phyloP scores from a whole-genome alignment of 2,329 filamentous ascomycete species.

The Bipolaris zeicola region DNA sequence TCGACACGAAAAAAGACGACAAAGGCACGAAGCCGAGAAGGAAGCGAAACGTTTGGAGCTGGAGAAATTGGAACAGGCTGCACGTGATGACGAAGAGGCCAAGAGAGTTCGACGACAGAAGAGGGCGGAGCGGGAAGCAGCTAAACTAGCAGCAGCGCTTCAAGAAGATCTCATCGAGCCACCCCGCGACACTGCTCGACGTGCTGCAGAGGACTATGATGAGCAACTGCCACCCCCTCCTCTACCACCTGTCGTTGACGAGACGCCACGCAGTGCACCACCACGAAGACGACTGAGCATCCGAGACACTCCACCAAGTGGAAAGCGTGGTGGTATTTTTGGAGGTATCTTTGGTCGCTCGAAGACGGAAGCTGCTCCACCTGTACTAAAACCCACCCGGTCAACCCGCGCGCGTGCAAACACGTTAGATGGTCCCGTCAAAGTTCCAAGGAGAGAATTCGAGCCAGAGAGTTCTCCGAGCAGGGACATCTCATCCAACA shows the following conservation, averaged over 20 bases:
- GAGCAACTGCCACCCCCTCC: slow-evolving; percentile 15
- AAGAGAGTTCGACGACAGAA: slow-evolving; percentile 31
- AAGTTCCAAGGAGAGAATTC: slow-evolving; percentile 24
- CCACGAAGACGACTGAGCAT: slow-evolving; percentile 35
- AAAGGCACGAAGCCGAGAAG: slow-evolving; percentile 35
- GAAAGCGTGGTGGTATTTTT: slow-evolving; percentile 38
- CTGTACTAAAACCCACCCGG: slow-evolving; percentile 31
- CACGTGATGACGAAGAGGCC: slow-evolving; percentile 34
- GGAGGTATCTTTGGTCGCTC: slow-evolving; percentile 43
- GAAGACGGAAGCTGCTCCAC: slow-evolving; percentile 36
- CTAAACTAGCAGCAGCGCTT: slow-evolving; percentile 21
- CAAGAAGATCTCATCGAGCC: slow-evolving; percentile 19
- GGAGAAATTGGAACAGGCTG: slow-evolving; percentile 21
- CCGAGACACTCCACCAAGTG: slow-evolving; percentile 32
- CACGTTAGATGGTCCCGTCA: slow-evolving; percentile 24
- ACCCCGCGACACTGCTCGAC: slow-evolving; percentile 35
- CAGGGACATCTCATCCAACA: slow-evolving; percentile 41
- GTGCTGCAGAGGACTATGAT: slow-evolving; percentile 24
- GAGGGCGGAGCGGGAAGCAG: slow-evolving; percentile 35
- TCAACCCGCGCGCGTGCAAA: slow-evolving; percentile 34
- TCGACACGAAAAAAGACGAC: slow-evolving; percentile 34
- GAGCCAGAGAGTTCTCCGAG: slow-evolving; percentile 33
- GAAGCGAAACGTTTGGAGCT: slow-evolving; percentile 23
- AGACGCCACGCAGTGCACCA: slow-evolving; percentile 28
- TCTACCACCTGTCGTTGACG: slow-evolving; percentile 23